Evolutionary conservation across 768 basidiomycete genomes (phyloP), one percentile per base, ranked within the genome.

Genomic region (Amanita subjunquillea): DNA sequence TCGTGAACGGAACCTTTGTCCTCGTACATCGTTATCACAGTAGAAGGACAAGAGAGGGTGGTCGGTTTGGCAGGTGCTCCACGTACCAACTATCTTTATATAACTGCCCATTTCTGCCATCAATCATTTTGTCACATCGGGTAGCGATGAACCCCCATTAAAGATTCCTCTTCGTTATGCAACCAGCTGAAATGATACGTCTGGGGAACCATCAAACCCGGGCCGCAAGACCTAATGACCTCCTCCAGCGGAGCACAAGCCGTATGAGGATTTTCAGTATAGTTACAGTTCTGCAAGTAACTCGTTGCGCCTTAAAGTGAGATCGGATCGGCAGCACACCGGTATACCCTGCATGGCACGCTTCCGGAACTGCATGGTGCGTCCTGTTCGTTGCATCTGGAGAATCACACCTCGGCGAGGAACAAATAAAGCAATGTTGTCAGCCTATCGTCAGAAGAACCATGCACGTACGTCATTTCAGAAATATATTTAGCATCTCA

Each of bases 1-100:
- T 61, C 56, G 44, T 66, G 63, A 55, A 69, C 64, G 39, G 65
- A 62, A 48, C 57, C 38, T 17, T 62, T 62, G 25, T 53, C 51
- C 13, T 38, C 43, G 51, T 44, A 49, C 32, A 49, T 49, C 20
- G 32, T 23, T 27, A 23, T 23, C 13, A 13, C 23, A n/a, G 36
- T 7, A 17, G 39, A n/a, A 37, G 10, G 23, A 29, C n/a, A 32
- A 12, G 27, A 20, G n/a, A 29, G 20, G 39, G 49, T 15, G 37
- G 38, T 6, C 23, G 4, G 13, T 29, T 7, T 23, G 13, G 27
- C 20, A 25, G 15, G 3, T 23, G 20, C 23, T 50, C 49, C 49
- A 50, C 22, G 4, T 15, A 22, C 40, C 25, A 39, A 12, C 49
- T 29, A 12, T 50, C 39, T 50, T 39, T 50, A 50, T 42, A 42